phyloP scores from a whole-genome alignment of 2,329 filamentous ascomycete genomes.

The Alternaria sp. region DNA sequence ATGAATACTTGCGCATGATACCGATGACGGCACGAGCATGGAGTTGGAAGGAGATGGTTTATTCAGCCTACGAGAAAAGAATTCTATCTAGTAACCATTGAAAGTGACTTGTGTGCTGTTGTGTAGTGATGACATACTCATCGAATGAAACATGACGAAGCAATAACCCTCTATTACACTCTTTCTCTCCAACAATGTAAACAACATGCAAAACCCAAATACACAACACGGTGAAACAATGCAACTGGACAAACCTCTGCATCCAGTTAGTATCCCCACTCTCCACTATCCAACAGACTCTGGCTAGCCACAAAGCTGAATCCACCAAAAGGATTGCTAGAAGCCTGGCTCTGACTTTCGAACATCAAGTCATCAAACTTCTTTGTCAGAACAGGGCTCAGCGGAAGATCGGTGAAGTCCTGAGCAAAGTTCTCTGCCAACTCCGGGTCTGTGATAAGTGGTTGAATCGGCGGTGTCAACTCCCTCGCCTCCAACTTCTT shows the following conservation, averaged over 20 bases:
- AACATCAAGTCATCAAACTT: conserved; percentile 38
- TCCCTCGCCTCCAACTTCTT: conserved; percentile 82
- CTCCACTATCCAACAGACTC: conserved; percentile 57
- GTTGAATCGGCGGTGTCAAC: conserved; percentile 86
- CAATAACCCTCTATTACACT: not conserved
- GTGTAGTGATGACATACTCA: not conserved
- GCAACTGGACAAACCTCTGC: not conserved
- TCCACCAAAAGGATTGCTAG: conserved; percentile 62
- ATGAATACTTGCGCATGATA: conserved; percentile 17
- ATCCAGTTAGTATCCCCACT: conserved; percentile 41
- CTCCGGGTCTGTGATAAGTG: conserved; percentile 93
- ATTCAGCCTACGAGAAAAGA: not conserved
- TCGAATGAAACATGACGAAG: not conserved
- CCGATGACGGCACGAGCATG: conserved; percentile 11
- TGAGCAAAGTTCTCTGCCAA: conserved; percentile 93
- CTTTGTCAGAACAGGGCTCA: conserved; percentile 71
- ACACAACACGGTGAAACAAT: conserved; percentile 2
- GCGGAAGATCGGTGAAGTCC: conserved; percentile 88
- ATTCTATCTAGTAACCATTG: conserved; percentile 5
- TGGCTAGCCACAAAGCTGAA: conserved; percentile 64
- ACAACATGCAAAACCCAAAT: conserved; percentile 1
- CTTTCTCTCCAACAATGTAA: not conserved
- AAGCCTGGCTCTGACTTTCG: conserved; percentile 48
- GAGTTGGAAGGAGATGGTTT: conserved; percentile 12
- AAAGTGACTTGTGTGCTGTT: not conserved